Evolutionary conservation across 352 stramenopile genomes (phyloP), one percentile per base, ranked within the genome.

Genomic region (Elongisporangium prolatum): DNA sequence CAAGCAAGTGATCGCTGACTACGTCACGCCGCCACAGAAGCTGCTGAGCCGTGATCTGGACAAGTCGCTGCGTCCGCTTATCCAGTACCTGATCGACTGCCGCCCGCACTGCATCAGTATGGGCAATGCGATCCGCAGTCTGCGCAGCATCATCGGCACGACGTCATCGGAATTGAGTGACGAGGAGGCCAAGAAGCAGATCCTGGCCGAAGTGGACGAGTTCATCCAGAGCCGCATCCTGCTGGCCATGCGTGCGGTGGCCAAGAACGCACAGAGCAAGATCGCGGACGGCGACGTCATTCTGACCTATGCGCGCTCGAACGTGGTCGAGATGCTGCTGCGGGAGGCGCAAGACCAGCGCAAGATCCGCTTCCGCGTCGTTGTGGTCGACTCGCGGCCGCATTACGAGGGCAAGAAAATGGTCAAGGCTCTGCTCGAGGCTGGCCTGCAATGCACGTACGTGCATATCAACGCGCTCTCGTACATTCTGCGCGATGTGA

Each of bases 401-500:
- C 78, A 89, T 55, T 86, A 87, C 57, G 89, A 96, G 69, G 89
- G 89, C 48, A 84, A 88, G 53, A 80, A 85, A 57, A 71, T 93
- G n/a, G 77, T 95, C 16, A 74, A 84, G 34, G 77, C 77, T 18
- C 67, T 96, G 21, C 80, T 80, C 1, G 70, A 74, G 8, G 71
- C 76, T 3, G 86, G 88, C 9, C 78, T 98, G 48, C 69, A 80
- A 44, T 98, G 91, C 64, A 93, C 88, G 38, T 99, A 98, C 71
- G 72, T 98, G 48, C 80, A 97, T 52, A 85, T 99, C 44, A 96
- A 98, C 70, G 93, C 90, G n/a, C 62, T 98, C 53, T 91, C 91
- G 13, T 98, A 98, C 74, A 91, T 98, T 16, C 97, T 98, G 90
- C 91, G 91, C 47, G 88, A 98, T 51, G 95, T 98, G 10, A 98